Conservation (phyloP, 805 yeast species). For the Martiniozyma abietophila region DNA sequence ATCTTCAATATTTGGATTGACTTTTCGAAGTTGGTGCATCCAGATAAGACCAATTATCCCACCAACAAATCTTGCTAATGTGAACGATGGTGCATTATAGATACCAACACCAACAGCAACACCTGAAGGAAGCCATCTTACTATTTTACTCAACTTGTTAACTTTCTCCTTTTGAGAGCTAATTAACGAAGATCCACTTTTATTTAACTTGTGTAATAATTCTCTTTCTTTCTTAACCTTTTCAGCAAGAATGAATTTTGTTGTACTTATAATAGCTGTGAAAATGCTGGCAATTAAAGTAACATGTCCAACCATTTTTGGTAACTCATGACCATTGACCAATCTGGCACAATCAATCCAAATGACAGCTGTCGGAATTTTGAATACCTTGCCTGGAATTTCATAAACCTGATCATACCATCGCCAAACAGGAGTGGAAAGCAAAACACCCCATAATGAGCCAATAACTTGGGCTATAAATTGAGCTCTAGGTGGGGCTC, state of each 20-base stretch:
- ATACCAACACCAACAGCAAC: slow-evolving; percentile 97
- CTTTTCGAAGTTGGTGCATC: slow-evolving; percentile 31
- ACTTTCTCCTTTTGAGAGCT: slow-evolving; percentile 9
- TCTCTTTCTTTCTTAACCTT: slow-evolving; percentile 4
- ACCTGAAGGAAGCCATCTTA: slow-evolving; percentile 75
- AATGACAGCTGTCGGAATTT: slow-evolving; percentile 91
- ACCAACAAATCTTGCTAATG: slow-evolving; percentile 87
- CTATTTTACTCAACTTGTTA: slow-evolving; percentile 22
- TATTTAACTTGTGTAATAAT: slow-evolving; percentile 4
- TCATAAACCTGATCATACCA: slow-evolving; percentile 75
- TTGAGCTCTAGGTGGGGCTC: slow-evolving; percentile 90
- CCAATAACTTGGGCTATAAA: slow-evolving; percentile 87
- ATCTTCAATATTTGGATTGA: slow-evolving; percentile 3
- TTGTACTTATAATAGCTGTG: slow-evolving; percentile 61
- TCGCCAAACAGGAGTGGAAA: slow-evolving; percentile 75
- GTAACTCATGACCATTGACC: slow-evolving; percentile 86
- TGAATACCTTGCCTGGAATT: slow-evolving; percentile 72
- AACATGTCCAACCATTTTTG: slow-evolving; percentile 61
- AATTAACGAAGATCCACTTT: too few relatives aligned
- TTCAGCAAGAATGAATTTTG: slow-evolving; percentile 27
- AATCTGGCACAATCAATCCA: slow-evolving; percentile 96
- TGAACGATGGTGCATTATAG: slow-evolving; percentile 88
- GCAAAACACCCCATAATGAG: slow-evolving; percentile 69
- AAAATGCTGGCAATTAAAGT: slow-evolving; percentile 53
- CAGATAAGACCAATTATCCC: slow-evolving; percentile 61